Evolutionary conservation across 148 eudicot species (phyloP), one percentile per base, ranked within the genome.

Genomic region (Fagopyrum tataricum): DNA sequence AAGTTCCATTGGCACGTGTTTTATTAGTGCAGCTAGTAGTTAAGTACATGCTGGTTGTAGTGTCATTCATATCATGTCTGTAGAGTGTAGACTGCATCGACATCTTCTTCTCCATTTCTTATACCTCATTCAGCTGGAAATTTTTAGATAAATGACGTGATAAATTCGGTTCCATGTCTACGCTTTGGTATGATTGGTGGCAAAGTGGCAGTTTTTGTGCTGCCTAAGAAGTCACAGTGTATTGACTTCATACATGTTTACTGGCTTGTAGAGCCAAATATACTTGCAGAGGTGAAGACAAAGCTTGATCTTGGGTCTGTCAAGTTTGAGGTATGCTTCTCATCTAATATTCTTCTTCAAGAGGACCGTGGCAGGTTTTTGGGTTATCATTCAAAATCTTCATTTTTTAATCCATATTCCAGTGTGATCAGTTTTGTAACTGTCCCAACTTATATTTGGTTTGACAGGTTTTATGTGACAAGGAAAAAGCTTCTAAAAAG

Each of bases 281-380:
- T 95, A 80, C 94, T 85, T 62, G 90, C 83, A 78, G 99, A 95
- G 81, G 99, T 95, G 82, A 95, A 85, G 89, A 90, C 85, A 83
- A 95, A 92, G 83, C 92, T 95, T 58, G 96, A 92, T 70, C 77
- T 89, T 76, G 96, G 96, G 46, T 83, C 96, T 47, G 94, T 86
- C 67, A 95, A 92, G 79, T 95, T 95, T 74, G 99, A 95, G 97
- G 99, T 95, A 64, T 53, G 75, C 10, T 56, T 21, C 18, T 7
- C 49, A 52, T 10, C 12, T 17, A 52, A 20, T 55, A 20, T 20
- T 55, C 61, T 55, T 55, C 61, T 18, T 7, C 24, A 53, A 4
- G 23, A 53, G 1, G 23, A 14, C n/a, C n/a, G 7, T 7, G 21
- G 4, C 40, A 12, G 41, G 3, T n/a, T 59, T 59, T 31, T 42